phyloP scores from a whole-genome alignment of 208 protist species.

The Leptomonas seymouri region DNA sequence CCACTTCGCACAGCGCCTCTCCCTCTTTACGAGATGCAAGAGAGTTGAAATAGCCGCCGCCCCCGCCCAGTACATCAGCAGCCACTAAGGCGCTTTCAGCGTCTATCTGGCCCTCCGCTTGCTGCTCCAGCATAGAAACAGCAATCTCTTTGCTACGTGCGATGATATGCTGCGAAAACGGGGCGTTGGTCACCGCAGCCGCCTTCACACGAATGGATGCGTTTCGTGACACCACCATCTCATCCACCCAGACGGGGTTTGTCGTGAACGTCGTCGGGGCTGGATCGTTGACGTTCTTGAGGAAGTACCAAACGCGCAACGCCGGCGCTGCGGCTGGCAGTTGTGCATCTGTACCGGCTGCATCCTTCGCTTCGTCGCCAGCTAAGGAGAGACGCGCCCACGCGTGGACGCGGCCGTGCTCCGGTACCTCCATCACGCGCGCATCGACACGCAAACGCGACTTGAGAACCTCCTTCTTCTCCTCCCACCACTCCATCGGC shows the following conservation, averaged over 20 bases:
- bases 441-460: conserved; percentile 24
- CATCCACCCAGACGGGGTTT: conserved; percentile 31
- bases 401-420: conserved; percentile 33
- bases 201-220: background rate
- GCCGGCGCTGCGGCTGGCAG: background rate
- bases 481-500: conserved; percentile 21
- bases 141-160: conserved; percentile 21
- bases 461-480: conserved; percentile 11
- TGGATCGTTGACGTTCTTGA: conserved; percentile 24
- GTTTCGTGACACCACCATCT: conserved; percentile 5
- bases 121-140: conserved; percentile 15
- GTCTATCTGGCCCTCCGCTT: conserved; percentile 1
- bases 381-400: conserved; percentile 21
- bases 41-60: conserved; percentile 17
- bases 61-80: conserved; percentile 10
- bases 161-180: conserved; percentile 24
- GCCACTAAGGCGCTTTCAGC: conserved; percentile 7
- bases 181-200: background rate
- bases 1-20: background rate
- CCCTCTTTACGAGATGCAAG: background rate
- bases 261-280: conserved; percentile 11
- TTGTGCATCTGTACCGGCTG: background rate
- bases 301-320: conserved; percentile 42
- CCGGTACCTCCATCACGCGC: conserved; percentile 34
- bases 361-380: background rate